A percentile compares a stretch with the other conserved stretches of the same genome.
Conservation (phyloP, 2,329 filamentous ascomycete species). For the Neobulgaria alba region DNA sequence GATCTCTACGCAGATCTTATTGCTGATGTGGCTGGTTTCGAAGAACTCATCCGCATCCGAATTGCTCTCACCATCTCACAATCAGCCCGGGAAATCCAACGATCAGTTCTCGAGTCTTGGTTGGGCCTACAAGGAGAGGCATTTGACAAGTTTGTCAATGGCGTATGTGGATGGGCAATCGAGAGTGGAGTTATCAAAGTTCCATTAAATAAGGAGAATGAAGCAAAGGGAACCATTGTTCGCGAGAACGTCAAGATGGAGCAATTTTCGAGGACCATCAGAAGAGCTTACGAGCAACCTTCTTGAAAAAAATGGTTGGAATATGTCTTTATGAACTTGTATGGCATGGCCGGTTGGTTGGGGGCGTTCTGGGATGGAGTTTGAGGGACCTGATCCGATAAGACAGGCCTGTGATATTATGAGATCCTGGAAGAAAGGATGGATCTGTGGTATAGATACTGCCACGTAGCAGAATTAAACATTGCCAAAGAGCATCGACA, state of each 20-base stretch:
- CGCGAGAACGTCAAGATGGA: conserved; percentile 91
- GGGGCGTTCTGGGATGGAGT: conserved; percentile 22
- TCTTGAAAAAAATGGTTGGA: conserved; percentile 39
- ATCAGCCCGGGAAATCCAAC: conserved; percentile 64
- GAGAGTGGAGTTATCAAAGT: conserved; percentile 59
- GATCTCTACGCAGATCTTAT: conserved; percentile 94
- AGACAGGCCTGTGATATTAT: conserved; percentile 5
- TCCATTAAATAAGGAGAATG: conserved; percentile 91
- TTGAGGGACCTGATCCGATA: conserved; percentile 6
- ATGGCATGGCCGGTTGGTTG: conserved; percentile 18
- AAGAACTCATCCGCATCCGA: conserved; percentile 83
- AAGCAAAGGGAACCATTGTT: conserved; percentile 92
- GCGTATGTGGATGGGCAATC: conserved; percentile 81
- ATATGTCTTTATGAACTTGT: conserved; percentile 13
- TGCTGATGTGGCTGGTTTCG: conserved; percentile 89
- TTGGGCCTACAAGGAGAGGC: conserved; percentile 61
- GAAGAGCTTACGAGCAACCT: conserved; percentile 78
- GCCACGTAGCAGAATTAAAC: too few relatives aligned
- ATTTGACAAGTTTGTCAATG: conserved; percentile 69
- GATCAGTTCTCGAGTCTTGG: conserved; percentile 64
- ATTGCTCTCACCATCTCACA: conserved; percentile 84
- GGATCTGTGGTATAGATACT: too few relatives aligned
- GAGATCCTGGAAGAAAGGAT: conserved; percentile 1
- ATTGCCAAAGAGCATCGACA: too few relatives aligned
- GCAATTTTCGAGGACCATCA: conserved; percentile 72